phyloP scores from a whole-genome alignment of 441 rosid species.

The Arabidopsis hybrid region DNA sequence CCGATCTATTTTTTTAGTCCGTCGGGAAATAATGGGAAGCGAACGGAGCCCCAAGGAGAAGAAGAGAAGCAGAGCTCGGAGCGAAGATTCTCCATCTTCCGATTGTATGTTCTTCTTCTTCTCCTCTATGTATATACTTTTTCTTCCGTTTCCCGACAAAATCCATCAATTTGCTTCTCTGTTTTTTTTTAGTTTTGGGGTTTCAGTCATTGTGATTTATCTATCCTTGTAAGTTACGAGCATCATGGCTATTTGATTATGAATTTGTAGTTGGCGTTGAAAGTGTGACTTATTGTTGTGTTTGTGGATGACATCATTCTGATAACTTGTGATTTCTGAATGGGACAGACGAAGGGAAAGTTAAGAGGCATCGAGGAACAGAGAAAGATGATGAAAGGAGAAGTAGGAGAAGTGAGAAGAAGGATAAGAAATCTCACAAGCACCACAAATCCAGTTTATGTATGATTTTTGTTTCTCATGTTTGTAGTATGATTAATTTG shows the following conservation, averaged over 20 bases:
- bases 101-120: slow-evolving; percentile 47
- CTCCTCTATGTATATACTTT: neutral
- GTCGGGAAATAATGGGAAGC: slow-evolving; percentile 57
- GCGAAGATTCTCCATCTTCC: slow-evolving; percentile 50
- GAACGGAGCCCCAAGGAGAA: slow-evolving; percentile 64
- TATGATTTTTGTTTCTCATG: slow-evolving; percentile 23
- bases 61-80: slow-evolving; percentile 60
- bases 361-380: slow-evolving; percentile 61
- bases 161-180: neutral
- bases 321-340: slow-evolving; percentile 19
- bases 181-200: slow-evolving; percentile 1
- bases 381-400: slow-evolving; percentile 56
- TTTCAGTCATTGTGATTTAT: neutral
- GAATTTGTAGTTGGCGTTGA: slow-evolving; percentile 3
- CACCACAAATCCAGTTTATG: slow-evolving; percentile 72
- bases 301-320: slow-evolving; percentile 9
- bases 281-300: slow-evolving; percentile 2
- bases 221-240: neutral
- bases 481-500: neutral
- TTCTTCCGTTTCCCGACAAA: slow-evolving; percentile 26
- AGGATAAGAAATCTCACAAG: slow-evolving; percentile 67
- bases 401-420: slow-evolving; percentile 56
- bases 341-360: slow-evolving; percentile 64
- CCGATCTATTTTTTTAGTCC: neutral
- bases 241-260: neutral